Evolutionary conservation across 768 basidiomycete species (phyloP), one percentile per base, ranked within the genome.

Genomic region (Amanita rubescens): DNA sequence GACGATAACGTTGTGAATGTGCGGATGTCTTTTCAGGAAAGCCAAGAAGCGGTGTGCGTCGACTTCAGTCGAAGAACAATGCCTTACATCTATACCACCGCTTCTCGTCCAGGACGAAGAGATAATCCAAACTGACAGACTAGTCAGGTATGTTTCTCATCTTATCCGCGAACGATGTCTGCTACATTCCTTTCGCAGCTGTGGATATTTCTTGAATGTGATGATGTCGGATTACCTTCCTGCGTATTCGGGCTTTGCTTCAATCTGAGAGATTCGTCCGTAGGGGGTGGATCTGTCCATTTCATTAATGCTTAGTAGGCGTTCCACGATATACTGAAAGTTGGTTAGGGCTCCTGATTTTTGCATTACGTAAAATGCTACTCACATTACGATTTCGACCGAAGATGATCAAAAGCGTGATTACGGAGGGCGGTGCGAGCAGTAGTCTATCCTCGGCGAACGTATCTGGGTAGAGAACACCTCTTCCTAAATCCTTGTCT

Each of bases 311-410:
- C 75, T 69, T 44, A 80, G 63, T 14, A 84, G 63, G 61, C 63
- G 75, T 9, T 74, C 62, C 0, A 80, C 81, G 54, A 84, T 76
- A 60, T 72, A 84, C 79, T 82, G 54, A 25, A 30, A 24, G 49
- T 30, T 19, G 22, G 41, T 42, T 5, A 51, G 48, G 24, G 46
- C 37, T 22, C 17, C 27, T 9, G 42, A 22, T 24, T n/a, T n/a
- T 20, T 30, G 4, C 14, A 30, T 5, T 17, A 20, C 5, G 17
- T 24, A 15, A 27, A 24, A n/a, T 14, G 12, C 22, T 45, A 65
- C 69, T 35, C 55, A 79, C 79, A 61, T 80, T 84, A 62, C 83
- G 82, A 60, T 83, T 84, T 9, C 83, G 68, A 57, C 70, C 73
- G 62, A 82, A 77, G 4, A 85, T 55, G 20, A 84, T 71, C 3